Percentiles rank a stretch among this genome's conserved stretches.
phyloP scores from a whole-genome alignment of 2,329 filamentous ascomycete species.

The Fusarium tupiense region DNA sequence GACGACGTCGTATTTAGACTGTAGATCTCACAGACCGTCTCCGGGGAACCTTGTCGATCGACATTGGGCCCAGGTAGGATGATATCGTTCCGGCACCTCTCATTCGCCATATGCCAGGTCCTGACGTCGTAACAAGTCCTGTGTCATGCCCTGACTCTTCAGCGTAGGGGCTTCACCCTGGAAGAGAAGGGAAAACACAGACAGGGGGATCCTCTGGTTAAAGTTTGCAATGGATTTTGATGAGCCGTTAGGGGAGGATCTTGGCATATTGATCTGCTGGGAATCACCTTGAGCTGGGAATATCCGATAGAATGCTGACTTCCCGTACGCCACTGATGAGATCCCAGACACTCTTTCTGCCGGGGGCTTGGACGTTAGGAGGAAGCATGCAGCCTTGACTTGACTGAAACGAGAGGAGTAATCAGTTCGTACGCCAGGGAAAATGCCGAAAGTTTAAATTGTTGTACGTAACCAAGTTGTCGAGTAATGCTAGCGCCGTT shows the following conservation, averaged over 20 bases:
- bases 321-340: background rate
- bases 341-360: background rate
- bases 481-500: conserved; percentile 11
- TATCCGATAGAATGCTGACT: background rate
- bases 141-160: background rate
- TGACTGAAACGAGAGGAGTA: background rate
- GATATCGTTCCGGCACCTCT: background rate
- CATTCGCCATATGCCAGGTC: background rate
- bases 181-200: background rate
- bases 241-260: background rate
- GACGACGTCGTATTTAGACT: background rate
- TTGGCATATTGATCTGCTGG: background rate
- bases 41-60: conserved; percentile 14
- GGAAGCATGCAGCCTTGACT: background rate
- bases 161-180: background rate
- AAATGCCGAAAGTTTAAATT: background rate
- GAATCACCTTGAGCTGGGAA: background rate
- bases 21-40: conserved; percentile 13
- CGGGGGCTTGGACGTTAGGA: background rate
- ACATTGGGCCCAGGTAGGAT: background rate
- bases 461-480: background rate
- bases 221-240: background rate
- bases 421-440: background rate
- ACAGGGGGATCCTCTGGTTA: background rate
- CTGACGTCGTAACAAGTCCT: background rate